These are phyloP conservation scores for Puccinia coronata DNA, from an alignment of 1,284 basidiomycete genomes.

Conservation along the genomic window DNA sequence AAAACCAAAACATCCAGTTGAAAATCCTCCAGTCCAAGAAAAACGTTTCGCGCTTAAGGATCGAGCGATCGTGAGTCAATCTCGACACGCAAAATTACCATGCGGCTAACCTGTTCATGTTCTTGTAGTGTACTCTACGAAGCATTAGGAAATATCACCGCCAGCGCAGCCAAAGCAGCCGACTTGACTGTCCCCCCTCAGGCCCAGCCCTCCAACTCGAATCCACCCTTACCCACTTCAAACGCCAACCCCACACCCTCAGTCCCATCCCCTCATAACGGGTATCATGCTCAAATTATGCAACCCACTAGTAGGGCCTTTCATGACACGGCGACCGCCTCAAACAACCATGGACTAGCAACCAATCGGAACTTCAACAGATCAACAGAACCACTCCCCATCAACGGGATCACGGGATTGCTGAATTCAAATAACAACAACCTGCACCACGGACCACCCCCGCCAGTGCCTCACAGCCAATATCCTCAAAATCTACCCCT, in stretches of 20 bases:
- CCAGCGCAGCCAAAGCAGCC: constrained; percentile 1
- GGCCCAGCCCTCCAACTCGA: constrained; percentile 21
- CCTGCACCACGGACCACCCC: background rate
- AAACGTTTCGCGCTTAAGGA: constrained; percentile 36
- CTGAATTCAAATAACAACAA: constrained; percentile 28
- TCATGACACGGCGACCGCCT: background rate
- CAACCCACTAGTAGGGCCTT: background rate
- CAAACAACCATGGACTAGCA: constrained; percentile 9
- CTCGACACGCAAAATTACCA: background rate
- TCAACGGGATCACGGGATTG: constrained; percentile 39
- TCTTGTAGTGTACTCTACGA: constrained; percentile 41
- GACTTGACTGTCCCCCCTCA: background rate
- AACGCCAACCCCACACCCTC: background rate
- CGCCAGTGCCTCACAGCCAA: constrained; percentile 31
- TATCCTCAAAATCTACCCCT: constrained; percentile 13
- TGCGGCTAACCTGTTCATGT: background rate
- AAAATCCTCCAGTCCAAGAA: constrained; percentile 46
- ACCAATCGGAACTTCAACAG: constrained; percentile 18
- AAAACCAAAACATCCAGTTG: constrained; percentile 37
- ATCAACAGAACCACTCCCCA: constrained; percentile 21
- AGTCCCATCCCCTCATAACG: constrained; percentile 19
- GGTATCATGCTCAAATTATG: constrained; percentile 4
- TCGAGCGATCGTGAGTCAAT: constrained; percentile 35
- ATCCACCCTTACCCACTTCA: background rate
- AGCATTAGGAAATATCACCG: constrained; percentile 29